These are phyloP conservation scores for Podospora bellae-mahoneyi DNA, from an alignment of 495 filamentous ascomycete genomes.

Conservation along the genomic window DNA sequence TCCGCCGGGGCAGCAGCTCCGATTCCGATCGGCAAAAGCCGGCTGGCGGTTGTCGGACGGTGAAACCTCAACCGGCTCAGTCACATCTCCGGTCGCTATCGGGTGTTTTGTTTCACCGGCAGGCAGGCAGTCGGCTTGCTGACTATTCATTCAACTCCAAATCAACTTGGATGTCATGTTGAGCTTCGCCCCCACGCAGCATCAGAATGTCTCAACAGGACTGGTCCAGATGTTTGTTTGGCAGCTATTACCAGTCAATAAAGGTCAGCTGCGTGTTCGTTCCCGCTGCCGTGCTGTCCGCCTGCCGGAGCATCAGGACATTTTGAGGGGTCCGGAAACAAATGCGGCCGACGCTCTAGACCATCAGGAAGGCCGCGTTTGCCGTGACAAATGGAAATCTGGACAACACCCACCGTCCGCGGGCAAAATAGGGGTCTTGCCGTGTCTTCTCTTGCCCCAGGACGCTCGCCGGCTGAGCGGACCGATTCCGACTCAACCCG, in stretches of 20 bases:
- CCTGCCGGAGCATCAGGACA: constrained; percentile 3
- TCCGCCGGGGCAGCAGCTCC: background rate
- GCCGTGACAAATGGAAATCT: constrained; percentile 13
- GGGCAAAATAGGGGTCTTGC: no score
- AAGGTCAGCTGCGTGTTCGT: background rate
- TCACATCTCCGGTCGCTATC: background rate
- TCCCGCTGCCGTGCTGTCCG: background rate
- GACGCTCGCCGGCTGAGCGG: background rate
- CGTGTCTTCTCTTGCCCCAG: background rate
- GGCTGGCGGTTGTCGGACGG: background rate
- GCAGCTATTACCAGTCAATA: background rate
- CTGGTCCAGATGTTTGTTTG: background rate
- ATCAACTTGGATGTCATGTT: background rate
- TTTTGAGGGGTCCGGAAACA: constrained; percentile 6
- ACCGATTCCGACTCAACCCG: background rate
- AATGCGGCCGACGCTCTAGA: constrained; percentile 5
- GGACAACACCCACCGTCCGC: background rate
- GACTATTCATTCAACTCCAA: background rate
- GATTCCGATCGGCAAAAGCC: constrained; percentile 16
- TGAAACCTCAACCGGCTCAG: background rate
- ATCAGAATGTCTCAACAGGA: background rate
- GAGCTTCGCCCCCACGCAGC: background rate
- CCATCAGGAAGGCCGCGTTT: background rate
- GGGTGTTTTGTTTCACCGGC: background rate
- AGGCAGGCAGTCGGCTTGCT: background rate